Evolutionary conservation across 2,329 filamentous ascomycete species (phyloP).

Genomic region (Xylaria sp.): DNA sequence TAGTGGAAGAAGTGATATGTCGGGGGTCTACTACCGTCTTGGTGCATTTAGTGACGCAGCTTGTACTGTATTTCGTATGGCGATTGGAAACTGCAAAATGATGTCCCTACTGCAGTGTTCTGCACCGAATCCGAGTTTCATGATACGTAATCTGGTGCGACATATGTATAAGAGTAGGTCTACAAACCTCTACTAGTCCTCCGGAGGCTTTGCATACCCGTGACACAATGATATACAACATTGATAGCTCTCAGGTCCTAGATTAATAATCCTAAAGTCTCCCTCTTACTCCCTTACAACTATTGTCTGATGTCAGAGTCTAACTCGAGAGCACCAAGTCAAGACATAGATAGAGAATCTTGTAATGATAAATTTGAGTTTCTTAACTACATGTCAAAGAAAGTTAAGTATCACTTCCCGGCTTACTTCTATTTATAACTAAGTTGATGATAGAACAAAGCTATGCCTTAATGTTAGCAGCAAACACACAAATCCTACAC

Average conservation of each 20-base stretch:
- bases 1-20: neutral
- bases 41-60: neutral
- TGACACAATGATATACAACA: neutral
- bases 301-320: neutral
- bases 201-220: neutral
- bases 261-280: neutral
- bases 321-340: neutral
- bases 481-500: neutral
- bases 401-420: neutral
- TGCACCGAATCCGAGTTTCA: neutral
- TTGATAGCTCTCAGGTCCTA: neutral
- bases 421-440: neutral
- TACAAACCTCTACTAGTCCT: neutral
- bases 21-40: neutral
- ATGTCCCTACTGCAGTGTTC: neutral
- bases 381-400: neutral
- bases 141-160: neutral
- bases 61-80: too few species aligned
- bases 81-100: neutral
- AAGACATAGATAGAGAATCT: neutral
- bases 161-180: neutral
- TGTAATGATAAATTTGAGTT: neutral
- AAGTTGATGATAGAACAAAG: neutral
- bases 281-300: neutral
- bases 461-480: neutral